Evolutionary conservation across 2,329 filamentous ascomycete genomes (phyloP).

Genomic region (Trichoderma lentiforme): DNA sequence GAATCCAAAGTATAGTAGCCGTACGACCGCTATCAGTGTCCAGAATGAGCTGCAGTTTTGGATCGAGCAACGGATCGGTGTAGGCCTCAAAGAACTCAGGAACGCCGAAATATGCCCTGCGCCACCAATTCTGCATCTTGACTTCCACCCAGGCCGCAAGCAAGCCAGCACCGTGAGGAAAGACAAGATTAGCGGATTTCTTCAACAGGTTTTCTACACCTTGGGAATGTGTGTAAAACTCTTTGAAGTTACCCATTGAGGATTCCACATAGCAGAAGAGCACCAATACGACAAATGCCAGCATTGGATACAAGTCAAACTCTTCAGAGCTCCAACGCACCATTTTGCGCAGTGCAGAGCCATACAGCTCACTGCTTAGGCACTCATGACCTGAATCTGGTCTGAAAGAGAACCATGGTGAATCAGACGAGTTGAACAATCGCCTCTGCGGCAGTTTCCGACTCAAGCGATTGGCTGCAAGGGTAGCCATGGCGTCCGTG

Average conservation of each 20-base stretch:
- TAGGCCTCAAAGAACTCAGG: not conserved
- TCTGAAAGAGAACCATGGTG: not conserved
- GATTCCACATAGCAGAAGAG: not conserved
- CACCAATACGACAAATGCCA: not conserved
- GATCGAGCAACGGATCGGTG: not conserved
- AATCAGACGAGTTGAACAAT: not conserved
- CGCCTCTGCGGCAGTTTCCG: not conserved
- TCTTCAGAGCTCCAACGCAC: not conserved
- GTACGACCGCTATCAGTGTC: not conserved
- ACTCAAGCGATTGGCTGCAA: not conserved
- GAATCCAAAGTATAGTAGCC: not conserved
- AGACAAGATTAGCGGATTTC: not conserved
- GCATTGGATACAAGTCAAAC: not conserved
- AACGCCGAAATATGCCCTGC: not conserved
- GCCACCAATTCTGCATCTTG: conserved; percentile 2
- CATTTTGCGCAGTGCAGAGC: not conserved
- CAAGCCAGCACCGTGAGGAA: not conserved
- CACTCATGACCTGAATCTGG: not conserved
- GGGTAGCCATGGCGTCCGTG: not conserved
- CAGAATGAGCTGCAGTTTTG: not conserved
- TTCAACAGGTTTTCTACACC: not conserved
- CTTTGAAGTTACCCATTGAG: not conserved
- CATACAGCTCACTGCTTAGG: not conserved
- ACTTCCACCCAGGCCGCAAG: not conserved
- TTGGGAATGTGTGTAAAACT: not conserved